Base-by-base conservation (phyloP, 257 asterid genomes). In the Jacaranda copaia region DNA sequence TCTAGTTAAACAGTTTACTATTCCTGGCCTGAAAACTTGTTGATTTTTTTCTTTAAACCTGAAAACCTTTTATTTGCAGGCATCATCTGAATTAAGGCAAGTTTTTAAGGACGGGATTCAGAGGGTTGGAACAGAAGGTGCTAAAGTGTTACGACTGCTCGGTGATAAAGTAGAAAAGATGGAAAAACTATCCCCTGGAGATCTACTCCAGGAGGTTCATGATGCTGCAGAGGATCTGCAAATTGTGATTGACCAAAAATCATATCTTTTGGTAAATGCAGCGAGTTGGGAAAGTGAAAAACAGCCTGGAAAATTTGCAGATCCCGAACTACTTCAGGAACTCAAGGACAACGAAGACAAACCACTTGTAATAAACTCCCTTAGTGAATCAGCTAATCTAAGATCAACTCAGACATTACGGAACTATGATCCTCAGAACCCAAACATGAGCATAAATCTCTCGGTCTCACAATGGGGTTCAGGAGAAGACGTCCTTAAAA, bases 221-320 rank as follows among this genome's bases (percentile, higher is more conserved):
- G 91, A 89, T 8, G 97, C 98, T n/a, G 99, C 97, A 0, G 99
- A 96, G 85, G 85, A 85, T 85, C 72, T 96, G 42, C 99, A 96
- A 73, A 55, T 96, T 88, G 52, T 88, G 83, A 91, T 93, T 49
- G 97, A 96, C 75, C 88, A 91, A 74, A 96, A 90, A 74, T 96
- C 97, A 9, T 96, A 91, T 83, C 96, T 96, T 16, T 77, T 96
- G 72, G 94, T 96, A 59, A 90, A 93, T 16, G 93, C 98, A 2
- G 87, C 89, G 87, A 89, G 79, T 61, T 96, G 97, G 99, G 97
- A 87, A 78, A 79, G 87, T 42, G 84, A 72, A 7, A 91, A 82
- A 69, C 81, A 84, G 36, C 96, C 93, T 0, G 82, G 79, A 12
- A 90, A 90, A 42, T 87, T 74, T 39, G 86, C 81, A 51, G 93